Evolutionary conservation across 139 green algal species (phyloP).

Genomic region (Tetradesmus lagerheimii): DNA sequence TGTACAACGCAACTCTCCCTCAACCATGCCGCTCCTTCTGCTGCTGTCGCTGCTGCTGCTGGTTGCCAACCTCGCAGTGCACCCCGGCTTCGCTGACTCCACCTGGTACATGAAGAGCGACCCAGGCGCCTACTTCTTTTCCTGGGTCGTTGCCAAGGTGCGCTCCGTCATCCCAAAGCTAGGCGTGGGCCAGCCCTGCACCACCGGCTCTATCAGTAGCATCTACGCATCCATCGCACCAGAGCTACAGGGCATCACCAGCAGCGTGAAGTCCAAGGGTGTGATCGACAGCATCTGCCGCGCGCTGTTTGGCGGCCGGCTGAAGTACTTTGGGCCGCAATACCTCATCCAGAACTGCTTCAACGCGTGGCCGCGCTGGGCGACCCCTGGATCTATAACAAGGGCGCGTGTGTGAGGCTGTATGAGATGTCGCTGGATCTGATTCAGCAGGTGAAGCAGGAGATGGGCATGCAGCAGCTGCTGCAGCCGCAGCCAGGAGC

Average conservation of each 20-base stretch:
- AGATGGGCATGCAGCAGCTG: neutral
- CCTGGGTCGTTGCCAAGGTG: slow-evolving; percentile 6
- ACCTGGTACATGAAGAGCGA: slow-evolving; percentile 39
- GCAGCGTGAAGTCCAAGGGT: neutral
- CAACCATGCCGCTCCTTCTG: neutral
- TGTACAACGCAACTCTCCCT: neutral
- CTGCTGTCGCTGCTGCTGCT: slow-evolving; percentile 21
- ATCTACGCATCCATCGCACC: slow-evolving; percentile 28
- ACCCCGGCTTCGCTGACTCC: slow-evolving; percentile 27
- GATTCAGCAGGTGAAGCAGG: neutral
- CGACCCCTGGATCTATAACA: slow-evolving; percentile 15
- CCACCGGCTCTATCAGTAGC: neutral
- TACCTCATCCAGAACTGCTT: slow-evolving; percentile 33
- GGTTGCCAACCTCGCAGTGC: neutral
- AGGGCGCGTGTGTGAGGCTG: neutral
- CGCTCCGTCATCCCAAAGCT: neutral
- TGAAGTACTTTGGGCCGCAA: slow-evolving; percentile 25
- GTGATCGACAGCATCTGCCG: neutral
- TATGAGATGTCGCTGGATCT: neutral
- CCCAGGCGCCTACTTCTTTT: slow-evolving; percentile 5
- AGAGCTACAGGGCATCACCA: neutral
- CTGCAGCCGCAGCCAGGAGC: slow-evolving; percentile 1
- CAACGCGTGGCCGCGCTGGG: neutral
- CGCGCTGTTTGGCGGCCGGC: neutral
- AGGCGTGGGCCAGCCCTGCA: neutral